A percentile compares a stretch with the other conserved stretches of the same genome.
Evolutionary conservation across 2,329 filamentous ascomycete species (phyloP).

Genomic region (Arthrobotrys sphaeroides): DNA sequence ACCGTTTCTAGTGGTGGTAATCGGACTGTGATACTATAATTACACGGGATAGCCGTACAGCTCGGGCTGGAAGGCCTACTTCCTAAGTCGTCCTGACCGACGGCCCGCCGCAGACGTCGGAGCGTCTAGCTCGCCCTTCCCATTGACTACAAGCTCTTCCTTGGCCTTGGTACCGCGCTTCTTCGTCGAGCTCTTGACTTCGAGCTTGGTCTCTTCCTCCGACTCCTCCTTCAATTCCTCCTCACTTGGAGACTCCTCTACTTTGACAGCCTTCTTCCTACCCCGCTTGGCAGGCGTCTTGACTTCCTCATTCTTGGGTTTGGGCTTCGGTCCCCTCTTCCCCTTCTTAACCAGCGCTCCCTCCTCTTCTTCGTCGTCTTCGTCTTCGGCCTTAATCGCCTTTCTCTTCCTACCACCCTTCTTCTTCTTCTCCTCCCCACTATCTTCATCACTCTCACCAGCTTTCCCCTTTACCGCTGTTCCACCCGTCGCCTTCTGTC

Average conservation of each 20-base stretch:
- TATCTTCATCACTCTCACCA: constrained; percentile 56
- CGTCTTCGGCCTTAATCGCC: constrained; percentile 57
- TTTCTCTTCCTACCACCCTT: constrained; percentile 56
- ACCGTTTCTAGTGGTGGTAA: neutral
- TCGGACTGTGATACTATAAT: neutral
- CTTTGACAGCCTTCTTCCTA: constrained; percentile 36
- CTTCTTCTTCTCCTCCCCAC: constrained; percentile 52
- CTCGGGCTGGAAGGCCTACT: constrained; percentile 25
- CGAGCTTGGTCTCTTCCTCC: neutral
- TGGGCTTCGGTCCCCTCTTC: constrained; percentile 52
- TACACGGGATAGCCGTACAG: constrained; percentile 8
- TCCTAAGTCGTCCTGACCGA: constrained; percentile 26
- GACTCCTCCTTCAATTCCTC: neutral
- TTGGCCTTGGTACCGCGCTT: constrained; percentile 14
- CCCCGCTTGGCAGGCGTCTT: constrained; percentile 40
- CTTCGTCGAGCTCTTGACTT: constrained; percentile 23
- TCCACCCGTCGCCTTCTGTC: constrained; percentile 81
- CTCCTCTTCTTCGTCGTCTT: constrained; percentile 59
- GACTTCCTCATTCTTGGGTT: constrained; percentile 56
- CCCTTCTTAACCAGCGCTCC: constrained; percentile 51
- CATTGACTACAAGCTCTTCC: constrained; percentile 26
- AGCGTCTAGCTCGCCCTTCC: constrained; percentile 15
- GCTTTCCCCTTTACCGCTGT: constrained; percentile 62
- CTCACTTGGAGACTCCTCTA: constrained; percentile 7
- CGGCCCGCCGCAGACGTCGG: constrained; percentile 39